Conservation (phyloP, 1,284 basidiomycete species). For the Jaminaea rosea region DNA sequence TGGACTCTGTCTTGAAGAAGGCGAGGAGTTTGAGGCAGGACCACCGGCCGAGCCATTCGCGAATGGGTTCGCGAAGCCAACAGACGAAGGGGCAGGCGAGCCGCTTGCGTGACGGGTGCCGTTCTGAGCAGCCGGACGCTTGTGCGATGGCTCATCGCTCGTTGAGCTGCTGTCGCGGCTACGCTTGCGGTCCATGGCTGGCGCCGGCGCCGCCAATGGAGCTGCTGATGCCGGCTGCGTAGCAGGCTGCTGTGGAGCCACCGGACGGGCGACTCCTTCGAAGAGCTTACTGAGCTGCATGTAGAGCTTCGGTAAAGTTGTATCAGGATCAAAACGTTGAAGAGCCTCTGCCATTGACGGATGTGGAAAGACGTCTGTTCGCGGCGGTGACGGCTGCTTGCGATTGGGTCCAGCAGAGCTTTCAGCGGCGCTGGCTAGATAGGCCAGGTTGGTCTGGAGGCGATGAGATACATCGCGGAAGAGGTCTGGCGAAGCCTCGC, state of each 20-base stretch:
- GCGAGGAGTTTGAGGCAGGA: not conserved
- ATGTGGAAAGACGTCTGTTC: not conserved
- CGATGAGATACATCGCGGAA: not conserved
- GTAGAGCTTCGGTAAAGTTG: not conserved
- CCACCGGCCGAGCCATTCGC: not conserved
- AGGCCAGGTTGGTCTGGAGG: slow-evolving; percentile 1
- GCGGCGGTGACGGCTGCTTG: not conserved
- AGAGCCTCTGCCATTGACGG: not conserved
- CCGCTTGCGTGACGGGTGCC: not conserved
- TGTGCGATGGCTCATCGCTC: not conserved
- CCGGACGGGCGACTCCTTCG: not conserved
- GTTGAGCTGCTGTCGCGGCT: not conserved
- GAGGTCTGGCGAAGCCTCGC: not conserved
- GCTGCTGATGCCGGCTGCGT: not conserved
- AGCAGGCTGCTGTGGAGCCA: not conserved
- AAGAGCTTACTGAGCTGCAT: not conserved
- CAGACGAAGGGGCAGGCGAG: not conserved
- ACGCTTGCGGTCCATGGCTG: not conserved
- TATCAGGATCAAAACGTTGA: not conserved
- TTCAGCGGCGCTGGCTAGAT: not conserved
- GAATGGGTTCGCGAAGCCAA: not conserved
- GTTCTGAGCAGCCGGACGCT: not conserved
- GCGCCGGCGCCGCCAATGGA: not conserved
- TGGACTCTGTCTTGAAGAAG: not conserved
- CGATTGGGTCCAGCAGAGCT: not conserved